These are phyloP conservation scores for Neoscytalidium dimidiatum DNA, from an alignment of 2,329 filamentous ascomycete species.

Conservation along the genomic window DNA sequence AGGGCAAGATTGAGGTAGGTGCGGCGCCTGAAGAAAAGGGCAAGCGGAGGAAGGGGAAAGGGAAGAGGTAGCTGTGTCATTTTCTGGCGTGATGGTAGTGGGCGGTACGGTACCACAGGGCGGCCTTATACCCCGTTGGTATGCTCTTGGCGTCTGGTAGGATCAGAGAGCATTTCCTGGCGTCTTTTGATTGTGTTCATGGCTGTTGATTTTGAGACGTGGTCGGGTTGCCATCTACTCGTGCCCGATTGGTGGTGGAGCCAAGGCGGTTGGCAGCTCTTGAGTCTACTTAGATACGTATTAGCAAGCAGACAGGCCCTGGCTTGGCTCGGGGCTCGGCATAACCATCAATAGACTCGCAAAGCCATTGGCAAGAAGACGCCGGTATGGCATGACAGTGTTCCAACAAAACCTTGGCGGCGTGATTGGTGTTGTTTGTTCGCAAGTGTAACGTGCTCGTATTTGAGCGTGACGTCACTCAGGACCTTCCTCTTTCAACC, in stretches of 20 bases:
- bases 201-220: background rate
- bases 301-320: too few relatives aligned
- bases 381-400: background rate
- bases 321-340: too few relatives aligned
- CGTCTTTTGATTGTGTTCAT: background rate
- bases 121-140: background rate
- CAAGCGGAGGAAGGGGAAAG: conserved; percentile 29
- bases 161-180: background rate
- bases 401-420: background rate
- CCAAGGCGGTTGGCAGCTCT: too few relatives aligned
- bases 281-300: too few relatives aligned
- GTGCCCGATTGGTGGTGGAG: too few relatives aligned
- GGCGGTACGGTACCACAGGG: background rate
- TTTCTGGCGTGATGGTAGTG: background rate
- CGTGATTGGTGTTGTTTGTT: conserved; percentile 4
- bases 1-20: conserved; percentile 33
- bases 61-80: conserved; percentile 8
- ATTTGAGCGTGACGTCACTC: conserved; percentile 3
- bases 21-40: conserved; percentile 31
- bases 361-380: background rate
- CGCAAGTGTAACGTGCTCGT: background rate
- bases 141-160: background rate
- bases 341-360: background rate
- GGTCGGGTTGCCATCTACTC: too few relatives aligned
- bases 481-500: background rate